Percentiles rank a stretch among this genome's conserved stretches.
Conservation (phyloP, 2,329 filamentous ascomycete species). For the Aspergillus fischeri region DNA sequence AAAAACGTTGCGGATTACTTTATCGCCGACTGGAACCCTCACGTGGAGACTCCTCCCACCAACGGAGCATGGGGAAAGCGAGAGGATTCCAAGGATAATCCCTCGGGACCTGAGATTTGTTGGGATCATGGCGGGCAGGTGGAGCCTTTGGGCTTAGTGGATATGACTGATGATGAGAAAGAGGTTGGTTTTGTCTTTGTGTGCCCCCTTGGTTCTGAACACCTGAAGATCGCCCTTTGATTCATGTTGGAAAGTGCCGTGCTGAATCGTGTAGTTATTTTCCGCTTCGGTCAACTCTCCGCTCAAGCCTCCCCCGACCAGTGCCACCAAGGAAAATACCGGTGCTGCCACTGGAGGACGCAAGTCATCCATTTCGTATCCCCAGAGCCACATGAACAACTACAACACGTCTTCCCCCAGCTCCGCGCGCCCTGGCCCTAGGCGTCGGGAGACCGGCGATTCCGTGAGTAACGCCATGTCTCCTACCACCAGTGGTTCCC, state of each 20-base stretch:
- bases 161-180: conserved; percentile 66
- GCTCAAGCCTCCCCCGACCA: conserved; percentile 75
- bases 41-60: conserved; percentile 60
- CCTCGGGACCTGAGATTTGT: conserved; percentile 82
- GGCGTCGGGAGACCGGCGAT: conserved; percentile 82
- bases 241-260: conserved; percentile 8
- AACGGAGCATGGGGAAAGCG: conserved; percentile 71
- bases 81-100: conserved; percentile 67
- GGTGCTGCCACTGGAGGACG: conserved; percentile 51
- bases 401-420: conserved; percentile 73
- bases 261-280: conserved; percentile 61
- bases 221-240: neutral
- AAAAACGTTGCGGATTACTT: conserved; percentile 65
- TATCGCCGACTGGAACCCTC: conserved; percentile 74
- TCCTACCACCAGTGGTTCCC: conserved; percentile 42
- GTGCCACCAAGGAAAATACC: conserved; percentile 54
- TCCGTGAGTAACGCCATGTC: conserved; percentile 52
- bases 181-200: conserved; percentile 46
- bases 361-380: conserved; percentile 73
- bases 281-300: conserved; percentile 86
- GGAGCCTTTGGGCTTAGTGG: conserved; percentile 67
- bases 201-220: neutral
- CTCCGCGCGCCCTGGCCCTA: conserved; percentile 66
- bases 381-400: conserved; percentile 57
- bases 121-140: conserved; percentile 74